Evolutionary conservation across 2,329 filamentous ascomycete species (phyloP).

Genomic region (Epichloe hybrida): DNA sequence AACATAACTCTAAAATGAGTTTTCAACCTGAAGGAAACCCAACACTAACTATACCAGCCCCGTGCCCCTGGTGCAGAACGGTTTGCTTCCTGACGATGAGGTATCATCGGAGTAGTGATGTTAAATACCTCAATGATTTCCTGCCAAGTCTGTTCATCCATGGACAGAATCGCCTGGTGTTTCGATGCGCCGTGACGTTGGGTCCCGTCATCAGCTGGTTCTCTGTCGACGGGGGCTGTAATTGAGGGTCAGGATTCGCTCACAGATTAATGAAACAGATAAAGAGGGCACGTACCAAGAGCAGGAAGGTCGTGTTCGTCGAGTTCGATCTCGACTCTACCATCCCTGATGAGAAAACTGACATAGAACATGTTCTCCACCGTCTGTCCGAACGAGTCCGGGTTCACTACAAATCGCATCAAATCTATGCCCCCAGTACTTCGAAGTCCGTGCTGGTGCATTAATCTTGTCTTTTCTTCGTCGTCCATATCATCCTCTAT

Average conservation of each 20-base stretch:
- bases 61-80: conserved; percentile 37
- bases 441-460: conserved; percentile 53
- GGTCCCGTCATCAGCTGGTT: conserved; percentile 32
- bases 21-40: not conserved
- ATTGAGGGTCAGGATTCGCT: not conserved
- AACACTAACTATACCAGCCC: conserved; percentile 52
- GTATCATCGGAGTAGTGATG: conserved; percentile 70
- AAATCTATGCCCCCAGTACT: conserved; percentile 60
- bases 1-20: not conserved
- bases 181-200: conserved; percentile 43
- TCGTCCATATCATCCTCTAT: conserved; percentile 34
- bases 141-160: conserved; percentile 77
- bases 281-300: conserved; percentile 47
- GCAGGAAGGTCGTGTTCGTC: conserved; percentile 65
- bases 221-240: conserved; percentile 22
- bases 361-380: conserved; percentile 96
- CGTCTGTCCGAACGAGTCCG: conserved; percentile 80
- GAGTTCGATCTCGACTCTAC: conserved; percentile 55
- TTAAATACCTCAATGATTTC: conserved; percentile 63
- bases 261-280: not conserved
- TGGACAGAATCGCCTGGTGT: conserved; percentile 76
- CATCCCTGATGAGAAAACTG: conserved; percentile 85
- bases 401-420: conserved; percentile 83
- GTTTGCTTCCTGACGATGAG: conserved; percentile 55
- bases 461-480: conserved; percentile 34